Evolutionary conservation across 2,329 filamentous ascomycete genomes (phyloP).

Genomic region (Arthroderma sp.): DNA sequence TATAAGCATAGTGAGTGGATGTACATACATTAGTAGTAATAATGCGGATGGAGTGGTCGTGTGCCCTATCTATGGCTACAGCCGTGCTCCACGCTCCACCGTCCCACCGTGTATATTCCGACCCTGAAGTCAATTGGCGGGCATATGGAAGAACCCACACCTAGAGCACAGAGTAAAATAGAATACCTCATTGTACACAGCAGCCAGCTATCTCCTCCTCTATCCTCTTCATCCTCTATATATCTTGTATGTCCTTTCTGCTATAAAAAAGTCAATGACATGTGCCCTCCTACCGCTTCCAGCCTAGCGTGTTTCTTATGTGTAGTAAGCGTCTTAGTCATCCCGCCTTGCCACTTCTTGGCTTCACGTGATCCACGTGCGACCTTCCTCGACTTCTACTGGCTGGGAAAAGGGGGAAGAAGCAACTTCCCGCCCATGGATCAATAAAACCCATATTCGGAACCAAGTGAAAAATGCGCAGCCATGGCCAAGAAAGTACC

Average conservation of each 20-base stretch:
- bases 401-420: background rate
- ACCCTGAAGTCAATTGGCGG: no score
- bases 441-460: background rate
- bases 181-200: no score
- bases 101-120: no score
- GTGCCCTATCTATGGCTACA: background rate
- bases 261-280: background rate
- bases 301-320: background rate
- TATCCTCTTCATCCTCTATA: no score
- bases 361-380: background rate
- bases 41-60: no score
- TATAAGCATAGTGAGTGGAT: no score
- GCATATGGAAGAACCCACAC: no score
- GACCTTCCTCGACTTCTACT: background rate
- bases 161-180: no score
- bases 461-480: background rate
- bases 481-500: background rate
- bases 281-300: background rate
- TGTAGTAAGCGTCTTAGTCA: background rate
- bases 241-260: no score
- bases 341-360: background rate
- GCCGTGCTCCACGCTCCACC: background rate
- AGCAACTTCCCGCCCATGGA: background rate
- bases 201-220: no score
- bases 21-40: no score